phyloP scores from a whole-genome alignment of 2,329 filamentous ascomycete genomes.

The Sphaerulina vaccinii region DNA sequence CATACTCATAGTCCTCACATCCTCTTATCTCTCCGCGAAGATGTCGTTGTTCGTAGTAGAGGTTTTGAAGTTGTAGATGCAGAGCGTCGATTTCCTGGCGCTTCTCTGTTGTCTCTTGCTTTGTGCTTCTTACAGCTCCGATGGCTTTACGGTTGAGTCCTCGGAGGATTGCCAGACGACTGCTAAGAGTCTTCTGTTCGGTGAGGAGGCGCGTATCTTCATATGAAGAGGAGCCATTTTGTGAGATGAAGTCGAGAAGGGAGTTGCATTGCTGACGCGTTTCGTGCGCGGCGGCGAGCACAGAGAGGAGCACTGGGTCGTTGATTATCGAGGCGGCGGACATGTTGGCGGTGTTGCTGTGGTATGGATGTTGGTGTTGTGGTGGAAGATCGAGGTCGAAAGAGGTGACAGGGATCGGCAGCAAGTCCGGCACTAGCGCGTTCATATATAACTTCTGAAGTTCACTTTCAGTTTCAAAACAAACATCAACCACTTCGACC shows the following conservation, averaged over 20 bases:
- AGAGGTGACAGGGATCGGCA: neutral
- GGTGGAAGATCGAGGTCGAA: neutral
- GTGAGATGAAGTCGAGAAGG: conserved; percentile 56
- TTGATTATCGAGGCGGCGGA: conserved; percentile 47
- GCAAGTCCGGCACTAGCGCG: conserved; percentile 1
- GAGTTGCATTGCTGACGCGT: conserved; percentile 69
- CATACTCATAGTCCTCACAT: conserved; percentile 88
- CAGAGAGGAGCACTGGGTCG: conserved; percentile 64
- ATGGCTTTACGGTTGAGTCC: conserved; percentile 80
- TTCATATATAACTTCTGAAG: neutral
- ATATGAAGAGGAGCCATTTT: conserved; percentile 40
- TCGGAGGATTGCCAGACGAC: conserved; percentile 76
- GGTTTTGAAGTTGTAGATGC: conserved; percentile 88
- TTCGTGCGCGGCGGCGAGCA: conserved; percentile 70
- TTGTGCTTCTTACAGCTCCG: conserved; percentile 79
- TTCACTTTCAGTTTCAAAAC: neutral
- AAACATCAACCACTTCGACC: no score
- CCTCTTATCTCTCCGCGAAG: conserved; percentile 84
- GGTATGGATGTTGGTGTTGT: neutral
- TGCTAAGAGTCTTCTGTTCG: conserved; percentile 70
- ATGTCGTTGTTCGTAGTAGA: conserved; percentile 94
- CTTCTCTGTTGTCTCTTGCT: conserved; percentile 79
- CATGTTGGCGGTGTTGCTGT: conserved; percentile 23
- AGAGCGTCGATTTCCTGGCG: conserved; percentile 88
- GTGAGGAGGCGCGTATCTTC: conserved; percentile 44